Evolutionary conservation across 2,329 filamentous ascomycete species (phyloP), one percentile per base, ranked within the genome.

Genomic region (Aspergillus jensenii): DNA sequence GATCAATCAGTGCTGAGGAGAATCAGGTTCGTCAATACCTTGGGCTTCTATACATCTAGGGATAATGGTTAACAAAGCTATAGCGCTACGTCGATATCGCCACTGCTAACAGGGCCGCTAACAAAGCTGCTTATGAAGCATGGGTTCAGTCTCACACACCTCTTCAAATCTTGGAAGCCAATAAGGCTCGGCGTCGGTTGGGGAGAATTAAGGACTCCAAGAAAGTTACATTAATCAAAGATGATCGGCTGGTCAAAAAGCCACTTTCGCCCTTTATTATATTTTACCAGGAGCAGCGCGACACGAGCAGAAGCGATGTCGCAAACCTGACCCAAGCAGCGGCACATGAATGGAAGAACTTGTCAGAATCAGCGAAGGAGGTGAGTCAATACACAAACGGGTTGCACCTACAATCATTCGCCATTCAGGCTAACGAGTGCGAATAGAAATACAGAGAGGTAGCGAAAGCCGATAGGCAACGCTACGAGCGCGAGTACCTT

Each of bases 71-170:
- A 17, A 48, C 31, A 35, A 4, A 25, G 27, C 44, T 57, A n/a
- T 54, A 88, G 85, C 77, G 78, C 64, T 83, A 81, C 68, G 80
- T 82, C 63, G 50, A 58, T 12, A 35, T 44, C n/a, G 45, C 43
- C 17, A 37, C 49, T 6, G 79, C 82, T 49, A 62, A 79, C 17
- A 82, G 81, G 51, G 78, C 77, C 55, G 67, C 80, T 58, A 80
- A 78, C 62, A 79, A 70, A 19, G 76, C 74, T 41, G 71, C 75
- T 14, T 80, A 80, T 50, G 63, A 70, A 19, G 72, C 74, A 58
- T 90, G 84, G 84, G 70, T 89, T 19, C 69, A 80, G 33, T 73
- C 71, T 3, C 72, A 86, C 66, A 83, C 83, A 2, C 80, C 84
- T 9, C 74, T 82, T 5, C 70, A 87, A 66, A 88, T 90, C 64